Base-by-base conservation (phyloP, 2,329 filamentous ascomycete species). In the Fusarium veterinarium region DNA sequence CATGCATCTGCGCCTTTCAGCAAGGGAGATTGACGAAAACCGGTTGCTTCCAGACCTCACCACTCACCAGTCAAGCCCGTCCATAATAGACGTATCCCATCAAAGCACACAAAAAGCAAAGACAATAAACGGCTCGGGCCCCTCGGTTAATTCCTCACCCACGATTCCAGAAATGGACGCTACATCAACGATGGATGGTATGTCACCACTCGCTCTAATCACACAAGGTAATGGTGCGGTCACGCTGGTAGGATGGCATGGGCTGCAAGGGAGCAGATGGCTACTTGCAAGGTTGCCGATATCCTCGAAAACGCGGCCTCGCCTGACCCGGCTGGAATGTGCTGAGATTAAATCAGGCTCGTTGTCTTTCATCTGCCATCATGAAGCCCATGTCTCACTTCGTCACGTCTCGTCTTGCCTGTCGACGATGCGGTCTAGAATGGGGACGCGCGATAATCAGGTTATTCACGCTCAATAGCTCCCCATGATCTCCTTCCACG, bases 221-320 rank as follows among this genome's bases (percentile, higher is more conserved):
- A 28, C 20, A 60, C 23, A 51, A 56, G 23, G 52, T 57, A 46
- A 52, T 67, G 60, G 41, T 40, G 35, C 33, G 41, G 65, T 66
- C 48, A 53, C 45, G 64, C 51, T 55, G 58, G 49, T 64, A 23
- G 41, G 49, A 52, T 37, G 62, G 45, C 53, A 46, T 48, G 49
- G 49, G 44, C 52, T 73, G 70, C 70, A 72, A 72, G 70, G 70
- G 69, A 51, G 65, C 30, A 33, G 17, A 65, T n/a, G 40, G 28
- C 65, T 33, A 51, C 65, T 66, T 55, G 51, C 69, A 73, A 55
- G 58, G 40, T 46, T 52, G 41, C 28, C 31, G 37, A 55, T 66
- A 65, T 46, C 51, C 56, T 59, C 42, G 33, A 57, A 57, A 40
- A 51, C 51, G 31, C 51, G 49, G 46, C 45, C 56, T 46, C 23